Conservation (phyloP, 2,329 filamentous ascomycete genomes). For the Verticillium longisporum region DNA sequence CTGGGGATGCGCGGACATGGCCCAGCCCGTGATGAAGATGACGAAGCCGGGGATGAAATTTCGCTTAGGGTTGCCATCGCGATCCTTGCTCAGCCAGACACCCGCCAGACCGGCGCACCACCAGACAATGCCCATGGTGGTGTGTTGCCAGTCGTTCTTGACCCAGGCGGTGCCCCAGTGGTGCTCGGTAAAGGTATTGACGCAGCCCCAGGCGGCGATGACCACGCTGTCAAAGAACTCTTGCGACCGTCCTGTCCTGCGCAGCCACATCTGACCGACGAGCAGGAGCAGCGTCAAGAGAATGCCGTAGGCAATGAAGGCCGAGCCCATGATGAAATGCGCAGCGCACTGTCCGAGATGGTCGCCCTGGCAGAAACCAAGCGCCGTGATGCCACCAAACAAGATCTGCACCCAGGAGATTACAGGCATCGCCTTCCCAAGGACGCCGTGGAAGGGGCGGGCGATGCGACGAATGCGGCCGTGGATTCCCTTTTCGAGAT, state of each 20-base stretch:
- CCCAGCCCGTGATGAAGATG: constrained; percentile 88
- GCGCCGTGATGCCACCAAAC: constrained; percentile 85
- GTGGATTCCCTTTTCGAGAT: constrained; percentile 78
- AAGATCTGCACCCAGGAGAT: constrained; percentile 90
- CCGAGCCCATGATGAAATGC: constrained; percentile 98
- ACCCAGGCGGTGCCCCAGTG: constrained; percentile 87
- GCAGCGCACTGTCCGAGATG: constrained; percentile 89
- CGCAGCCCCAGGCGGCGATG: constrained; percentile 90
- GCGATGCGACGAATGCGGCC: constrained; percentile 68
- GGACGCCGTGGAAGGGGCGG: constrained; percentile 67
- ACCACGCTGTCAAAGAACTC: constrained; percentile 93
- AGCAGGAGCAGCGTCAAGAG: constrained; percentile 79
- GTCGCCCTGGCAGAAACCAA: constrained; percentile 89
- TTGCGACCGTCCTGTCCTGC: constrained; percentile 75
- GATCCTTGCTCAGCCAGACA: constrained; percentile 82
- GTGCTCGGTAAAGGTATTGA: constrained; percentile 98
- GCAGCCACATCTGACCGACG: constrained; percentile 83
- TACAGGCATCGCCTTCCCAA: constrained; percentile 84
- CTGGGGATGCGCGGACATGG: constrained; percentile 89
- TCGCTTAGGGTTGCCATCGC: constrained; percentile 78
- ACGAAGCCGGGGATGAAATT: constrained; percentile 93
- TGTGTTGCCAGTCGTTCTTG: constrained; percentile 93
- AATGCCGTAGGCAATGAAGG: constrained; percentile 91
- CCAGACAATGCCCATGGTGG: constrained; percentile 99
- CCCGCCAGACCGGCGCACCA: constrained; percentile 90